Evolutionary conservation across 2,329 filamentous ascomycete genomes (phyloP), one percentile per base, ranked within the genome.

Genomic region (Neopestalotiopsis rosae): DNA sequence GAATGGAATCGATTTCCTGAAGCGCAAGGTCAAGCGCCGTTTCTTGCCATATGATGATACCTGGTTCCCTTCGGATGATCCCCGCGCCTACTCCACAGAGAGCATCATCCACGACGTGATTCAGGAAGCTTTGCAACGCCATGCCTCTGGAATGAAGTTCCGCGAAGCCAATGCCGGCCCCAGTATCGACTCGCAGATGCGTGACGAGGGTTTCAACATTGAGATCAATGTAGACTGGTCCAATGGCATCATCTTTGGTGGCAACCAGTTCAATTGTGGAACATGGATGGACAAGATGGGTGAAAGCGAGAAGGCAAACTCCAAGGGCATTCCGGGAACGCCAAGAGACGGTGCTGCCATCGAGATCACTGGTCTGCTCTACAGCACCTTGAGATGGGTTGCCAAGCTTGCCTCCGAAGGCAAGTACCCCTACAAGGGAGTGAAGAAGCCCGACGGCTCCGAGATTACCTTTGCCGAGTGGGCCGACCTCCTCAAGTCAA

Each of bases 261-360:
- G 97, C 42, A 98, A 94, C 76, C 95, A 98, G 77, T 87, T 84
- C 81, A 99, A 99, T 81, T 99, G 97, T 75, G 96, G 96, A 66
- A 99, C 96, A 1, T 99, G 96, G 96, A 98, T 98, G 94, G 96
- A 99, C 86, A 99, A 99, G 87, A 99, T 99, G 96, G 96, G 96
- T n/a, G 96, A 99, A 80, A 97, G 94, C 71, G 90, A 93, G 72
- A 93, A 91, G 71, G 96, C 97, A 17, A 92, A 92, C 69, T 97
- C 91, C 76, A 98, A 98, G 83, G 97, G 96, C 64, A 86, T 97
- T 24, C 97, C 96, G 0, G 96, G 95, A 9, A 99, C 96, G n/a
- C 96, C 96, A 61, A 92, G 97, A 75, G 97, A 99, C 78, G 96
- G 96, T 38, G 94, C 96, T 57, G 94, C 96, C 24, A 89, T 99